Conservation (phyloP, 768 basidiomycete species). For the Serpula lacrymans region DNA sequence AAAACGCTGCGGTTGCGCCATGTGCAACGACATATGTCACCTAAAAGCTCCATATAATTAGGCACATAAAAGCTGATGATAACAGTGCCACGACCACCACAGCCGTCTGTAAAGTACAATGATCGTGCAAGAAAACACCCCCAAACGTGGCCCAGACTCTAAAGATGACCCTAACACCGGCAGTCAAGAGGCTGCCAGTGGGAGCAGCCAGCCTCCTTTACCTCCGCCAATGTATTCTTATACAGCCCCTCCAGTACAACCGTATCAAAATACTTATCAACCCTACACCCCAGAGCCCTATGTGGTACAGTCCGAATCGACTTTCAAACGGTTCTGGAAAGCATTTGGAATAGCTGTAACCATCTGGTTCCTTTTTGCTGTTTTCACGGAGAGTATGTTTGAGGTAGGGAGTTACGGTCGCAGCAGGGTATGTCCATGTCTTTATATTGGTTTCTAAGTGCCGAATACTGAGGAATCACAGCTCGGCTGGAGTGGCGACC, state of each 20-base stretch:
- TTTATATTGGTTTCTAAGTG: background rate
- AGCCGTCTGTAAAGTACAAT: no score
- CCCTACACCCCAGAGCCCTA: background rate
- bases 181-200: no score
- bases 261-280: no score
- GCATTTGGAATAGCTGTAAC: slow-evolving; percentile 21
- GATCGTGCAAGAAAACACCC: no score
- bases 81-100: no score
- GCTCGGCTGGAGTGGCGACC: background rate
- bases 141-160: no score
- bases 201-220: no score
- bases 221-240: slow-evolving; percentile 7
- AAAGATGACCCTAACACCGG: no score
- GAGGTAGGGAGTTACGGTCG: background rate
- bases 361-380: slow-evolving; percentile 16
- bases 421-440: background rate
- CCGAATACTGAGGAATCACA: background rate
- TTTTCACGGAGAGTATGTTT: background rate
- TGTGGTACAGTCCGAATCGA: slow-evolving; percentile 1
- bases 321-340: slow-evolving; percentile 19
- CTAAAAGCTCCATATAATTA: no score
- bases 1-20: no score
- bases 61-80: no score
- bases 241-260: background rate
- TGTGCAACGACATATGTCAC: no score